phyloP scores from a whole-genome alignment of 176 grass and related monocot species.

The Luzula sylvatica region DNA sequence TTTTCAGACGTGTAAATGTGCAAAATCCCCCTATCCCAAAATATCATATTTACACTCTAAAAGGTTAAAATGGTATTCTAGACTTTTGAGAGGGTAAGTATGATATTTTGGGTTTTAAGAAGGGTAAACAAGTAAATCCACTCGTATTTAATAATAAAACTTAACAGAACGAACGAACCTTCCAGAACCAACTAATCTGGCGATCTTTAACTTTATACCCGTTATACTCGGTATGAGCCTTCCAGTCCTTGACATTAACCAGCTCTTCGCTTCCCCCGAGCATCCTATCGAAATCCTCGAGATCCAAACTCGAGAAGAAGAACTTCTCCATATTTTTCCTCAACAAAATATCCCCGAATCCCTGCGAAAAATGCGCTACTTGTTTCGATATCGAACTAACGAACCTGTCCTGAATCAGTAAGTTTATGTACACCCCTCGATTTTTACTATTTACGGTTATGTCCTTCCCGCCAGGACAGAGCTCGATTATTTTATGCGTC shows the following conservation, averaged over 20 bases:
- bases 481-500: constrained; percentile 54
- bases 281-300: constrained; percentile 77
- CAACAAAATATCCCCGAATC: constrained; percentile 82
- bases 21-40: no score
- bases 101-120: no score
- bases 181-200: constrained; percentile 81
- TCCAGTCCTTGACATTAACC: constrained; percentile 87
- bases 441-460: constrained; percentile 73
- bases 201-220: constrained; percentile 88
- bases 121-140: no score
- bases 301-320: constrained; percentile 80
- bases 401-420: constrained; percentile 82
- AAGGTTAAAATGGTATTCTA: no score
- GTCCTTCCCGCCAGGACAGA: constrained; percentile 75
- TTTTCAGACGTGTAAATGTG: no score
- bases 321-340: constrained; percentile 35
- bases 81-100: no score
- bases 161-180: constrained; percentile 37
- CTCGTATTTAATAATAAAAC: no score
- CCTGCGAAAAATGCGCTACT: constrained; percentile 47
- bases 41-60: no score
- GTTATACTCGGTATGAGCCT: constrained; percentile 82
- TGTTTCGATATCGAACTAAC: constrained; percentile 72
- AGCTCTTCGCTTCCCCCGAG: constrained; percentile 54
- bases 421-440: constrained; percentile 60